Evolutionary conservation across 2,329 filamentous ascomycete genomes (phyloP).

Genomic region (Talaromyces sp.): DNA sequence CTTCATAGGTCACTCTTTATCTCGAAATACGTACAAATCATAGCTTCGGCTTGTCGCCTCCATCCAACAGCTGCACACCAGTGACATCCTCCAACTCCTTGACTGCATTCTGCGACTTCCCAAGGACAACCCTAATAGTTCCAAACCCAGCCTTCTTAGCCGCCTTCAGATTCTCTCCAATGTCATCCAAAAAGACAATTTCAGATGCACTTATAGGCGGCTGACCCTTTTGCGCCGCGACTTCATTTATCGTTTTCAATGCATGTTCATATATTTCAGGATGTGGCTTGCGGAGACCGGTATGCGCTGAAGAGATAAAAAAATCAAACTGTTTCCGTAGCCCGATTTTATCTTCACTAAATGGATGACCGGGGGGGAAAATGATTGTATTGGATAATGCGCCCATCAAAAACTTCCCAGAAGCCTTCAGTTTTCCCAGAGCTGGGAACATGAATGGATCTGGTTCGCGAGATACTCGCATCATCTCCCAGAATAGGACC

Average conservation of each 20-base stretch:
- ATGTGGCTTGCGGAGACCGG: slow-evolving; percentile 84
- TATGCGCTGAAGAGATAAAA: slow-evolving; percentile 81
- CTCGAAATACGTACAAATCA: slow-evolving; percentile 17
- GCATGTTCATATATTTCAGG: slow-evolving; percentile 74
- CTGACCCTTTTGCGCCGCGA: slow-evolving; percentile 57
- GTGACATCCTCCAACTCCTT: slow-evolving; percentile 73
- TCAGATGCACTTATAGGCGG: slow-evolving; percentile 59
- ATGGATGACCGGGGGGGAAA: slow-evolving; percentile 71
- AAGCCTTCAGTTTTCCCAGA: slow-evolving; percentile 63
- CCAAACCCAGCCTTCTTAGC: slow-evolving; percentile 70
- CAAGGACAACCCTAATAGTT: slow-evolving; percentile 81
- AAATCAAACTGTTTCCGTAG: slow-evolving; percentile 73
- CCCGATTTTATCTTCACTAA: slow-evolving; percentile 58
- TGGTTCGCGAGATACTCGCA: slow-evolving; percentile 64
- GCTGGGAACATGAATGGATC: slow-evolving; percentile 91
- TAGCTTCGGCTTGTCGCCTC: slow-evolving; percentile 35
- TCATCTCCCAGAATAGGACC: slow-evolving; percentile 87
- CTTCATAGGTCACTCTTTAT: neutral
- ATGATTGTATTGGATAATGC: slow-evolving; percentile 88
- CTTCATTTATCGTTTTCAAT: slow-evolving; percentile 62
- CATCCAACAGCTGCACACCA: slow-evolving; percentile 53
- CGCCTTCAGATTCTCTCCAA: slow-evolving; percentile 85
- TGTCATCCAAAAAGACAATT: slow-evolving; percentile 86
- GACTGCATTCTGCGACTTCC: slow-evolving; percentile 75
- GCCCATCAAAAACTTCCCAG: slow-evolving; percentile 66